phyloP scores from a whole-genome alignment of 1,139 yeast genomes.

The Candida smagusa region DNA sequence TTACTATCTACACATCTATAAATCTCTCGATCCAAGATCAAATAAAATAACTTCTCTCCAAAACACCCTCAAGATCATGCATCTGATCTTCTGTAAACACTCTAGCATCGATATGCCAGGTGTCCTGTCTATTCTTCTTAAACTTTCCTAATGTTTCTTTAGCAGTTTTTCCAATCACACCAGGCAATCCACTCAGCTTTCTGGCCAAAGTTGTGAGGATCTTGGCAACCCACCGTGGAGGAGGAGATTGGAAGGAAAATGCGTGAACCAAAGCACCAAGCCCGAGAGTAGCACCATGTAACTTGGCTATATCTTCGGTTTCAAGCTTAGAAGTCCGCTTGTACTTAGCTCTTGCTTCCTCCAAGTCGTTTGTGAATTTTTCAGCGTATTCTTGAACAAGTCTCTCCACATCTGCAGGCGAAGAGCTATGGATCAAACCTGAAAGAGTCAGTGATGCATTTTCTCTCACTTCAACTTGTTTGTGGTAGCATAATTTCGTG shows the following conservation, averaged over 20 bases:
- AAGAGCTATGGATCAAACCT: slow-evolving; percentile 78
- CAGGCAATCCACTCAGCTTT: slow-evolving; percentile 67
- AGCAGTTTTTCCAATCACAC: slow-evolving; percentile 81
- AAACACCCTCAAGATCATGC: slow-evolving; percentile 90
- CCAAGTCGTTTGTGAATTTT: slow-evolving; percentile 28
- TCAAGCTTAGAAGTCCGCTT: slow-evolving; percentile 22
- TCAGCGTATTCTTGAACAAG: slow-evolving; percentile 25
- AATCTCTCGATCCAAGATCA: slow-evolving; percentile 16
- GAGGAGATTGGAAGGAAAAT: slow-evolving; percentile 87
- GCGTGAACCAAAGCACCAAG: slow-evolving; percentile 88
- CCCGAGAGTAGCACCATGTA: slow-evolving; percentile 90
- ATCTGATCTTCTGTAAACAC: slow-evolving; percentile 76
- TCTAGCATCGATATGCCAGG: slow-evolving; percentile 89
- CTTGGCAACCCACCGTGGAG: slow-evolving; percentile 86
- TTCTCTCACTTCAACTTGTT: slow-evolving; percentile 73
- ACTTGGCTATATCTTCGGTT: slow-evolving; percentile 40
- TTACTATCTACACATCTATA: too few species aligned
- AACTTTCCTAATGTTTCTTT: slow-evolving; percentile 79
- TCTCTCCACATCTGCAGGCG: slow-evolving; percentile 49
- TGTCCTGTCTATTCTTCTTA: slow-evolving; percentile 90
- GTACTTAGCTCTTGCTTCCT: slow-evolving; percentile 28
- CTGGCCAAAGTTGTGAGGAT: slow-evolving; percentile 68
- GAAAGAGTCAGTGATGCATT: slow-evolving; percentile 74
- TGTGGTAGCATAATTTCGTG: slow-evolving; percentile 54
- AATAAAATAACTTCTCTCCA: slow-evolving; percentile 90